A percentile compares a stretch with the other conserved stretches of the same genome.
Evolutionary conservation across 2,329 filamentous ascomycete species (phyloP).

Genomic region (Penicillium sp.): DNA sequence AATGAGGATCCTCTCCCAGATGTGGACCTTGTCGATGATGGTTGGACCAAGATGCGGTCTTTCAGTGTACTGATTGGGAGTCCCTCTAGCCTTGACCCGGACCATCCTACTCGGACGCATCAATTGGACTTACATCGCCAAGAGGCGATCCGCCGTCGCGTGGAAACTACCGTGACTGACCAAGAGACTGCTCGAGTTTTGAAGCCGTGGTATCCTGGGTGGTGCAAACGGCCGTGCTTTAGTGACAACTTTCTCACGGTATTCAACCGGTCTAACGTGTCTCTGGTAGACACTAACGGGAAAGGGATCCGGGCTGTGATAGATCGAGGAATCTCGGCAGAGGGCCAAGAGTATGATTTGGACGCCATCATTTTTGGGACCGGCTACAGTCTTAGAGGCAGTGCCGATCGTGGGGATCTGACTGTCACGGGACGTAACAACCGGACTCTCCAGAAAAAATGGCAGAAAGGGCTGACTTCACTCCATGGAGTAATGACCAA

Average conservation of each 20-base stretch:
- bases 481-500: constrained; percentile 52
- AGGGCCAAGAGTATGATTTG: constrained; percentile 44
- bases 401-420: constrained; percentile 34
- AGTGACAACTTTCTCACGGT: constrained; percentile 53
- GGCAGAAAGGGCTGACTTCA: constrained; percentile 46
- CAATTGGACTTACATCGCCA: constrained; percentile 42
- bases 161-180: constrained; percentile 55
- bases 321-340: constrained; percentile 46
- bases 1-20: constrained; percentile 7
- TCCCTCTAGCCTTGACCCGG: constrained; percentile 15
- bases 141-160: constrained; percentile 48
- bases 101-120: constrained; percentile 25
- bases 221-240: constrained; percentile 64
- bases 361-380: constrained; percentile 50
- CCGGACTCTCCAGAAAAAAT: constrained; percentile 47
- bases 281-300: constrained; percentile 59
- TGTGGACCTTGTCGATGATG: constrained; percentile 27
- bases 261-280: constrained; percentile 60
- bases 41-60: constrained; percentile 23
- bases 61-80: constrained; percentile 14
- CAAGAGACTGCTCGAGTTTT: constrained; percentile 50
- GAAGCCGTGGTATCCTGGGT: constrained; percentile 59
- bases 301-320: constrained; percentile 51
- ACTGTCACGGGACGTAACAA: constrained; percentile 47
- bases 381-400: constrained; percentile 40